These are phyloP conservation scores for Sutorius eximius DNA, from an alignment of 1,284 basidiomycete species.

Conservation along the genomic window DNA sequence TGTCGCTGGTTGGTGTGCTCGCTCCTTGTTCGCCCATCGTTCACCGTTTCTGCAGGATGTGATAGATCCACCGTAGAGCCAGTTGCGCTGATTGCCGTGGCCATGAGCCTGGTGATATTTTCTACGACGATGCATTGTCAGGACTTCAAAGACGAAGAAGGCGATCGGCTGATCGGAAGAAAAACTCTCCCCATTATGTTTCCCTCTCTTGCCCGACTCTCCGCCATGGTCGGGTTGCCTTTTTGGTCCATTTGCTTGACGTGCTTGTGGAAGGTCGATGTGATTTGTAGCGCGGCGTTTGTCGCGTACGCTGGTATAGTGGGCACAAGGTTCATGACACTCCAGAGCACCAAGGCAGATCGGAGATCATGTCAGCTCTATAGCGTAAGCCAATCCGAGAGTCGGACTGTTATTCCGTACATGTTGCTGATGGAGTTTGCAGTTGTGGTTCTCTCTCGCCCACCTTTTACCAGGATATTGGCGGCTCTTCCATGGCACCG, in stretches of 20 bases:
- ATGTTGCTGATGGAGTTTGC: not conserved
- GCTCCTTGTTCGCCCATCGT: not conserved
- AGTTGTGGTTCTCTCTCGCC: conserved; percentile 36
- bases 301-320: conserved; percentile 33
- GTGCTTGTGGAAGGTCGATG: conserved; percentile 28
- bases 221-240: conserved; percentile 31
- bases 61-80: conserved; percentile 28
- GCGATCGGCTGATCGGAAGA: conserved; percentile 37
- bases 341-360: conserved; percentile 29
- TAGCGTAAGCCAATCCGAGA: conserved; percentile 25
- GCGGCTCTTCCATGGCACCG: conserved; percentile 27
- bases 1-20: conserved; percentile 22
- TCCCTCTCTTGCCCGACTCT: conserved; percentile 31
- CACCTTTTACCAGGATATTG: conserved; percentile 35
- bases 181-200: conserved; percentile 39
- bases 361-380: conserved; percentile 35
- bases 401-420: not conserved
- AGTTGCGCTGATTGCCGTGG: conserved; percentile 26
- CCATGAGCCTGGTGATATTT: conserved; percentile 28
- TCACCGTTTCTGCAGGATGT: conserved; percentile 22
- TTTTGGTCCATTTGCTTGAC: conserved; percentile 34
- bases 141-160: conserved; percentile 42
- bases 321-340: conserved; percentile 30
- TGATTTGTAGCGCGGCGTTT: conserved; percentile 29
- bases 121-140: conserved; percentile 42